phyloP scores from a whole-genome alignment of 1,284 basidiomycete genomes.

The Moniliophthora roreri region DNA sequence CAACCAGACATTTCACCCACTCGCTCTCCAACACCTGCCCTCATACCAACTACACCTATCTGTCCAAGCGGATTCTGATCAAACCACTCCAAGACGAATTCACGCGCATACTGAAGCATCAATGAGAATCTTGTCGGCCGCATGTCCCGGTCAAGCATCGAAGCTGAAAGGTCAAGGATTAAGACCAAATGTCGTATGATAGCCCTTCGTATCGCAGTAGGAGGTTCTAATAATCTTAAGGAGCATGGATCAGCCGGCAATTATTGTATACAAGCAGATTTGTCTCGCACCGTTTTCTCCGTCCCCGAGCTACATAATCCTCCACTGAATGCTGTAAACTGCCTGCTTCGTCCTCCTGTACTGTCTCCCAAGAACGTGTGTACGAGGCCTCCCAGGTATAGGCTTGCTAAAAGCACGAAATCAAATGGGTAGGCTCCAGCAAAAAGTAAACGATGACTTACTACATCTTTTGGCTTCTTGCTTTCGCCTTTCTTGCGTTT shows the following conservation, averaged over 20 bases:
- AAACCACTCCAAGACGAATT: conserved; percentile 96
- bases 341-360: conserved; percentile 93
- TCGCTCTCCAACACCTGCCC: conserved; percentile 85
- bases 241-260: background rate
- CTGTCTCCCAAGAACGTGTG: conserved; percentile 94
- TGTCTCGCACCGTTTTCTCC: conserved; percentile 76
- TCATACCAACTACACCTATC: conserved; percentile 90
- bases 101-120: conserved; percentile 84
- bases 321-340: conserved; percentile 90
- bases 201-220: conserved; percentile 86
- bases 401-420: conserved; percentile 49
- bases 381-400: conserved; percentile 98
- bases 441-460: conserved; percentile 17
- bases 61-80: conserved; percentile 99
- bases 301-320: conserved; percentile 81
- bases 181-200: conserved; percentile 96
- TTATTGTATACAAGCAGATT: background rate
- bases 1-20: conserved; percentile 87
- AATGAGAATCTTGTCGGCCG: conserved; percentile 91
- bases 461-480: conserved; percentile 53
- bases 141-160: conserved; percentile 96
- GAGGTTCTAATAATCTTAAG: conserved; percentile 72
- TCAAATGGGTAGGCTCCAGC: conserved; percentile 2
- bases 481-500: conserved; percentile 40
- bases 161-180: conserved; percentile 85